A percentile compares a stretch with the other conserved stretches of the same genome.
Evolutionary conservation across 139 green algal species (phyloP).

Genomic region (Marvania coccoides): DNA sequence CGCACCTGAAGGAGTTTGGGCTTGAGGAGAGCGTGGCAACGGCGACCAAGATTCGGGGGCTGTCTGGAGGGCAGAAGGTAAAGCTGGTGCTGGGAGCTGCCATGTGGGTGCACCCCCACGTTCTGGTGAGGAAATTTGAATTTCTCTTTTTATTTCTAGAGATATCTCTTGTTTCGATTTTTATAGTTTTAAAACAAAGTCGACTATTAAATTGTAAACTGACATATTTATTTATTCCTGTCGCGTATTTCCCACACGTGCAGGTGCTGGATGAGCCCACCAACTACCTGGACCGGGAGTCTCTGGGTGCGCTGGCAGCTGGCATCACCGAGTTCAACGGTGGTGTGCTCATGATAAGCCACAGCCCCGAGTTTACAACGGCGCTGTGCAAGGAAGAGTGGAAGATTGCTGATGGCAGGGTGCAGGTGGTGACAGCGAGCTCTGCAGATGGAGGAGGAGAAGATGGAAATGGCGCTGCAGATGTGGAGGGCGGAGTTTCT

Average conservation of each 20-base stretch:
- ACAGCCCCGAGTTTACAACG: constrained; percentile 50
- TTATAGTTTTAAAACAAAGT: no score
- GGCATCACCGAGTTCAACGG: constrained; percentile 58
- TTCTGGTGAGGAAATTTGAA: no score
- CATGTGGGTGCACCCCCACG: constrained; percentile 64
- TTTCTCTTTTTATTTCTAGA: no score
- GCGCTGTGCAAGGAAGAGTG: constrained; percentile 43
- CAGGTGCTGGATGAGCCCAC: constrained; percentile 71
- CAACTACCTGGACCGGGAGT: constrained; percentile 74
- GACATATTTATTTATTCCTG: no score
- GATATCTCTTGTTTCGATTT: no score
- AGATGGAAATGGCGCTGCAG: not conserved
- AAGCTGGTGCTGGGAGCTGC: constrained; percentile 65
- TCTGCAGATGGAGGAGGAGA: no score
- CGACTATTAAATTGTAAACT: no score
- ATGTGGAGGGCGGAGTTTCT: constrained; percentile 1
- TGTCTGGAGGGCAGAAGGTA: constrained; percentile 65
- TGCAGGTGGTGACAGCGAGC: constrained; percentile 7
- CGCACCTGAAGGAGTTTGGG: constrained; percentile 61
- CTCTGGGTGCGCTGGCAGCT: constrained; percentile 55
- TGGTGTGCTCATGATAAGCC: constrained; percentile 61
- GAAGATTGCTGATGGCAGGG: constrained; percentile 31
- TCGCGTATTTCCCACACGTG: no score
- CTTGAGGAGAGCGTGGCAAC: constrained; percentile 51
- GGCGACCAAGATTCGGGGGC: constrained; percentile 42